These are phyloP conservation scores for Arabidopsis lyrata DNA, from an alignment of 441 rosid species.

Conservation along the genomic window DNA sequence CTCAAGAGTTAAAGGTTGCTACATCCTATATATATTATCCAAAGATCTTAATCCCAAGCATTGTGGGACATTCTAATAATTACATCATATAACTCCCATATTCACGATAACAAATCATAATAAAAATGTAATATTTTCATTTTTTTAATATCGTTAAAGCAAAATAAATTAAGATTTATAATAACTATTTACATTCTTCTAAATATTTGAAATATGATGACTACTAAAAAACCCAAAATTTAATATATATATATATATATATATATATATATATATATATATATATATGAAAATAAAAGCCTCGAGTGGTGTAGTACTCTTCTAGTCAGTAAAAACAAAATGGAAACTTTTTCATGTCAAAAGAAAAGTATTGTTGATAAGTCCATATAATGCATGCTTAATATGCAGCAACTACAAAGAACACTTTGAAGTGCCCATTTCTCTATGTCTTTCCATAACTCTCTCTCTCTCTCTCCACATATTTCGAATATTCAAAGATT, in stretches of 20 bases:
- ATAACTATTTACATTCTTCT: no score
- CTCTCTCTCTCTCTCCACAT: not conserved
- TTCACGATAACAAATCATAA: not conserved
- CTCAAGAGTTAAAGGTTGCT: no score
- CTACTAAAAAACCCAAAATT: not conserved
- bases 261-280: no score
- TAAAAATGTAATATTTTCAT: not conserved
- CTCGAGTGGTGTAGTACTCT: not conserved
- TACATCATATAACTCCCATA: not conserved
- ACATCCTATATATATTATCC: no score
- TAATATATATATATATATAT: no score
- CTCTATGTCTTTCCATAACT: not conserved
- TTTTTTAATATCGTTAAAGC: no score
- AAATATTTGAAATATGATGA: no score
- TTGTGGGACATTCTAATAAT: no score
- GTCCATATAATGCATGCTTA: constrained; percentile 48
- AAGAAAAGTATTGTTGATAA: not conserved
- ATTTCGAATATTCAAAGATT: not conserved
- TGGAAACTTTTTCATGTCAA: not conserved
- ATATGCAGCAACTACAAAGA: constrained; percentile 33
- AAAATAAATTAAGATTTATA: no score
- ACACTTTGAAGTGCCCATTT: constrained; percentile 23
- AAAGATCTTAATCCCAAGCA: no score
- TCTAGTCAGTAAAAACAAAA: not conserved
- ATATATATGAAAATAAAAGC: not conserved